Evolutionary conservation across 1,139 yeast genomes (phyloP).

Genomic region (Sugiyamaella sp.): DNA sequence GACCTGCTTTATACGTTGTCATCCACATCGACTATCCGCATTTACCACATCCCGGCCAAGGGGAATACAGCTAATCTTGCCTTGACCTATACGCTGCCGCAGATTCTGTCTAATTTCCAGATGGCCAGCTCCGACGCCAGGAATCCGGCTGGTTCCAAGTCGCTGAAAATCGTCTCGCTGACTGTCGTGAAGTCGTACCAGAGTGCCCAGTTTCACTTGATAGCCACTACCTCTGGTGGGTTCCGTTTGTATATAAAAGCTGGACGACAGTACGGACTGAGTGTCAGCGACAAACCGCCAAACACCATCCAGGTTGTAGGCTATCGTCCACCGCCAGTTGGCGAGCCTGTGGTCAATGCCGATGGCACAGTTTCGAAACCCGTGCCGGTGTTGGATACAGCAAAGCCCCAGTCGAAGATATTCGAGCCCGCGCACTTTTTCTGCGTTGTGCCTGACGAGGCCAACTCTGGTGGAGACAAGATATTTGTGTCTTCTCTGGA

Average conservation of each 20-base stretch:
- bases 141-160: conserved; percentile 37
- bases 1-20: conserved; percentile 80
- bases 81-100: conserved; percentile 39
- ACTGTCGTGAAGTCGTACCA: conserved; percentile 63
- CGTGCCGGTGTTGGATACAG: conserved; percentile 41
- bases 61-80: conserved; percentile 36
- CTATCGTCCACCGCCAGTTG: conserved; percentile 41
- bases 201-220: conserved; percentile 69
- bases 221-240: conserved; percentile 87
- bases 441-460: conserved; percentile 46
- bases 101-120: conserved; percentile 41
- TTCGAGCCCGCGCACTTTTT: conserved; percentile 85
- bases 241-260: conserved; percentile 64
- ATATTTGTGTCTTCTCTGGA: conserved; percentile 81
- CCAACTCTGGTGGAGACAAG: conserved; percentile 44
- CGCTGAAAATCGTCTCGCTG: conserved; percentile 61
- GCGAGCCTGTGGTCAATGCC: background rate
- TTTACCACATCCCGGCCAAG: conserved; percentile 59
- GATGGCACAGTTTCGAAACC: conserved; percentile 5
- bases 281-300: conserved; percentile 33
- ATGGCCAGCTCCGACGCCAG: conserved; percentile 33
- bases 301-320: conserved; percentile 43
- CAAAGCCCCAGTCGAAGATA: conserved; percentile 50
- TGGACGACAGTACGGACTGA: conserved; percentile 31
- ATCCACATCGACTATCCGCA: conserved; percentile 78